Conservation (phyloP, 495 filamentous ascomycete species). For the Xeromyces bisporus region DNA sequence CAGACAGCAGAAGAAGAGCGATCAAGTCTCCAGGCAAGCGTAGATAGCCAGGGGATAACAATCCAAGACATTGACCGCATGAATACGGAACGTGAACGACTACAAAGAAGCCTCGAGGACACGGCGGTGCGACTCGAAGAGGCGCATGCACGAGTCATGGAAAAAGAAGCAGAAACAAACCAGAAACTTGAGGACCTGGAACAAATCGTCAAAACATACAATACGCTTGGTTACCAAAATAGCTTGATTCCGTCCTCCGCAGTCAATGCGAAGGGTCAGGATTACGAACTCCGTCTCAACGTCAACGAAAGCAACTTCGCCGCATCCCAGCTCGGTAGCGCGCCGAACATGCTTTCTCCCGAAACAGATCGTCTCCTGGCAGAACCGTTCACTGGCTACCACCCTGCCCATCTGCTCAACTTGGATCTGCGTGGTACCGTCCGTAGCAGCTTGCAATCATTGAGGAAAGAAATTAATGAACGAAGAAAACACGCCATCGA, state of each 20-base stretch:
- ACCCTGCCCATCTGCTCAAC: constrained; percentile 71
- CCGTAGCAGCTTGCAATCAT: constrained; percentile 54
- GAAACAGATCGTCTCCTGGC: constrained; percentile 54
- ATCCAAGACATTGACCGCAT: constrained; percentile 97
- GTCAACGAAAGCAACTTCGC: constrained; percentile 64
- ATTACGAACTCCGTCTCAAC: constrained; percentile 68
- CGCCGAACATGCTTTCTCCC: constrained; percentile 29
- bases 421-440: constrained; percentile 69
- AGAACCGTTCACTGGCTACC: constrained; percentile 70
- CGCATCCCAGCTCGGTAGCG: constrained; percentile 48
- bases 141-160: constrained; percentile 58
- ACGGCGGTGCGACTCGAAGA: constrained; percentile 62
- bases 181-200: constrained; percentile 78
- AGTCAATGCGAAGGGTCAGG: constrained; percentile 62
- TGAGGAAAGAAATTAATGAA: constrained; percentile 80
- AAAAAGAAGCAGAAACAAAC: constrained; percentile 70
- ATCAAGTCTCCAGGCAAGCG: constrained; percentile 57
- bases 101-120: constrained; percentile 68
- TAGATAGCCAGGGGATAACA: constrained; percentile 84
- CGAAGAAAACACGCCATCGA: constrained; percentile 66
- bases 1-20: constrained; percentile 66
- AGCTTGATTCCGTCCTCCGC: constrained; percentile 74
- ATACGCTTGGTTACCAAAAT: constrained; percentile 82
- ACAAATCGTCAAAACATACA: constrained; percentile 70
- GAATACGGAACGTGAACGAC: constrained; percentile 82